Evolutionary conservation across 352 stramenopile genomes (phyloP), one percentile per base, ranked within the genome.

Genomic region (Phytophthora sp.): DNA sequence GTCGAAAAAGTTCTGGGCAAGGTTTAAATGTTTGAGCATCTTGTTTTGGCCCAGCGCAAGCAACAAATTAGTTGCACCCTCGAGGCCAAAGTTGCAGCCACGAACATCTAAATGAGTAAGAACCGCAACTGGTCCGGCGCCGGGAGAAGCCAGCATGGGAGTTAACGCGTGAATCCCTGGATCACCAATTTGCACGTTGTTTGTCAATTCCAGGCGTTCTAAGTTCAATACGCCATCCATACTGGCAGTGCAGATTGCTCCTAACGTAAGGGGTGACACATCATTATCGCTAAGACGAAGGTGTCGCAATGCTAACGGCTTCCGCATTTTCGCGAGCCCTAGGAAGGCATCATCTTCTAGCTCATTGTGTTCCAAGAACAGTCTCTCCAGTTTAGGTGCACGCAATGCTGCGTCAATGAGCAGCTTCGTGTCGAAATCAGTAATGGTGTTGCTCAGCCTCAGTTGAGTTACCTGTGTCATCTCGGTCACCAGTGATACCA

Each of bases 351-450:
- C 73, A 58, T 93, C 84, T 51, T 88, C 78, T 9, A 95, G 64
- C 24, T 93, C 82, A 34, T 91, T 93, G 54, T 95, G 84, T 49
- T 92, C 84, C 26, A 95, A 53, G 8, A 82, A 91, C 9, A 95
- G 65, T 0, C 55, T 57, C 30, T 78, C 44, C 1, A 93, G 64
- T 4, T 54, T 67, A 6, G 70, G 62, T 21, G 63, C 62, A 21
- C 44, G 45, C 27, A 91, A 62, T 27, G 76, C 48, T 31, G 53
- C 66, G 27, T 83, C 69, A 8, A 92, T 41, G 2, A 91, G 74
- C 26, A 59, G 18, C 13, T 69, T 76, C 13, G 82, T 86, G 35
- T 89, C 74, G 13, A 91, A 85, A 54, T 89, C 74, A 6, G 77
- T 48, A 35, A 92, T 74, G 15, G 71, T 83, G 43, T 76, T 90